phyloP scores from a whole-genome alignment of 2,329 filamentous ascomycete species.

The Chrysosporium keratinophilum region DNA sequence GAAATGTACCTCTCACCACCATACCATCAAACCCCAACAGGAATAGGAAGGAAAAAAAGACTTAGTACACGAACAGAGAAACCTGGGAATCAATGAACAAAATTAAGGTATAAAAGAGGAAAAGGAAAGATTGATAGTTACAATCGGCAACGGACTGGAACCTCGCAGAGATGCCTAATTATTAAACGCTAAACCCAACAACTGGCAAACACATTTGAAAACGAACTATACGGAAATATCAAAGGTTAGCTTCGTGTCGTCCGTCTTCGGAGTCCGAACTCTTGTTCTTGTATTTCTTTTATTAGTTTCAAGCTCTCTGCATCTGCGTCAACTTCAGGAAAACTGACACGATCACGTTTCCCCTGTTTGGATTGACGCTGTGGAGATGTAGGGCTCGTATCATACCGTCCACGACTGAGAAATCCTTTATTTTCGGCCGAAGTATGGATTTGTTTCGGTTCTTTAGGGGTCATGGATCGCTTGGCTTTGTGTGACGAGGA shows the following conservation, averaged over 20 bases:
- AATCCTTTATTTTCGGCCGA: conserved; percentile 1
- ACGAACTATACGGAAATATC: neutral
- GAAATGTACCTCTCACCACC: neutral
- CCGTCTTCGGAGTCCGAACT: conserved; percentile 36
- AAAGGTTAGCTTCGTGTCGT: conserved; percentile 14
- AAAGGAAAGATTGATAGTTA: conserved; percentile 11
- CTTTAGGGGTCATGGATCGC: neutral
- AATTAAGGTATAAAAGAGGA: conserved; percentile 7
- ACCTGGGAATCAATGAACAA: neutral
- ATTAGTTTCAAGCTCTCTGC: conserved; percentile 37
- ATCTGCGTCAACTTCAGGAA: conserved; percentile 29
- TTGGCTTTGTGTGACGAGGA: conserved; percentile 13
- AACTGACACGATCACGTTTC: conserved; percentile 22
- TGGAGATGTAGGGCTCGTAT: conserved; percentile 12
- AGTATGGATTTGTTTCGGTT: conserved; percentile 1
- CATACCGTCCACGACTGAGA: conserved; percentile 20
- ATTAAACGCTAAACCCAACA: neutral
- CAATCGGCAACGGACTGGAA: neutral
- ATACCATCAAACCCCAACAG: neutral
- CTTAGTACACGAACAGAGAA: conserved; percentile 1
- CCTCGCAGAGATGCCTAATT: neutral
- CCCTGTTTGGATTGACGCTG: conserved; percentile 16
- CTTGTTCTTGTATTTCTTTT: conserved; percentile 37
- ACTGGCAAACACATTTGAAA: conserved; percentile 2
- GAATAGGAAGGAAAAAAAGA: neutral